Evolutionary conservation across 352 stramenopile genomes (phyloP), one percentile per base, ranked within the genome.

Genomic region (Pythium periplocum): DNA sequence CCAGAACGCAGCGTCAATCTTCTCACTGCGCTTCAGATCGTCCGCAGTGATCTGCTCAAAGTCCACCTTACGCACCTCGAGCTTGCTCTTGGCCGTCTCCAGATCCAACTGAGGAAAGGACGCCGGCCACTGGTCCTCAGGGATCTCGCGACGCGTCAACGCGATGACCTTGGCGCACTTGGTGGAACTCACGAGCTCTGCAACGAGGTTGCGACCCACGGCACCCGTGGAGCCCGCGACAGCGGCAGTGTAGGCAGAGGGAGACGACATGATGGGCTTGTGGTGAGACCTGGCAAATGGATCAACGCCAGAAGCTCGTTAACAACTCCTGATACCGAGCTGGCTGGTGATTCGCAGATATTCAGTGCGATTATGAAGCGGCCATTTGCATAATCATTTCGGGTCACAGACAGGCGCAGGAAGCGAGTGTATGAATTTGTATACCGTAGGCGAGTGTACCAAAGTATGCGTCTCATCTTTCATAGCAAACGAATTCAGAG

Each of bases 161-260:
- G 79, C 79, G 39, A 87, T 66, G 39, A 90, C 73, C 51, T 80
- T 82, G 38, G 55, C 64, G 61, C 76, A 90, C 12, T 67, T 69
- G 40, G 68, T 8, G 6, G 75, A 86, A 40, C 59, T 62, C 4
- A 89, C 78, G 41, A 92, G 68, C 49, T 88, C 69, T 3, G 73
- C 73, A 8, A 92, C 74, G 30, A 92, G 59, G 26, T 92, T 78
- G 31, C 82, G 76, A 7, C 78, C 82, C 7, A 92, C 77, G 33
- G 82, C 77, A 36, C 82, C 82, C 8, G 82, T 92, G 7, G 75
- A 78, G 34, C 82, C 82, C 49, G 87, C 74, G 47, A 92, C 82
- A 17, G 88, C 57, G 17, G 79, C 77, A 6, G 79, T 73, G 62
- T 85, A 89, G 2, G 44, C 34, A 32, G 17, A 26, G 17, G 17